Conservation (phyloP, 768 basidiomycete genomes). For the Trametes villosa region DNA sequence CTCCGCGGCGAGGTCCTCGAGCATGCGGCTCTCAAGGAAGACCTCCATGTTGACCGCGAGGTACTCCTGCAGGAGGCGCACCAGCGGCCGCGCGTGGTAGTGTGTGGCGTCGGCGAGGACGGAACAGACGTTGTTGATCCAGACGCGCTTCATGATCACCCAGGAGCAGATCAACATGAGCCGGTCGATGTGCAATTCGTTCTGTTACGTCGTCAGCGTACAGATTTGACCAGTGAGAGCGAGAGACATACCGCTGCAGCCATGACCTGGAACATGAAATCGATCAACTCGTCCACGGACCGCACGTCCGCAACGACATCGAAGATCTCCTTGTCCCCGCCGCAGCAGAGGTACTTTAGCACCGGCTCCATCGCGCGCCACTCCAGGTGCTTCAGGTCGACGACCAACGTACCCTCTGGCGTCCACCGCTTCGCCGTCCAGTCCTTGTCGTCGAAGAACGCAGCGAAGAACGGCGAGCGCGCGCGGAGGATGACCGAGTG, state of each 20-base stretch:
- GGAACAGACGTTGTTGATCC: constrained; percentile 76
- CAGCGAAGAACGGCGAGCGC: constrained; percentile 81
- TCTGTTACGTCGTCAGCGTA: constrained; percentile 46
- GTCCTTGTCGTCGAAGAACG: constrained; percentile 79
- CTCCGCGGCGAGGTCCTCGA: constrained; percentile 72
- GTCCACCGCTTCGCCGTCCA: constrained; percentile 75
- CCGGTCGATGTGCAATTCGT: constrained; percentile 86
- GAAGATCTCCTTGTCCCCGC: constrained; percentile 69
- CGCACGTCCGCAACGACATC: constrained; percentile 63
- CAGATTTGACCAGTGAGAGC: background rate
- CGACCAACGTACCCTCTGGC: constrained; percentile 53
- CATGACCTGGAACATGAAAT: constrained; percentile 87
- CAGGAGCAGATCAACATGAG: constrained; percentile 83
- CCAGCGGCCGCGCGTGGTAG: constrained; percentile 71
- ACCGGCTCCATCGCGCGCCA: constrained; percentile 81
- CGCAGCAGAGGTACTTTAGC: constrained; percentile 77
- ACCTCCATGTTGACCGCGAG: constrained; percentile 85
- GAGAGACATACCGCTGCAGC: constrained; percentile 70
- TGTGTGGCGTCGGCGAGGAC: constrained; percentile 83
- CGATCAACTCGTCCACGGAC: constrained; percentile 74
- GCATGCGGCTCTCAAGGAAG: constrained; percentile 76
- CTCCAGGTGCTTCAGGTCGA: constrained; percentile 72
- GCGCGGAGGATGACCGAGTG: constrained; percentile 83
- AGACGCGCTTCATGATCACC: constrained; percentile 68
- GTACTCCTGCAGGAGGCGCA: constrained; percentile 74